These are phyloP conservation scores for Triangularia setosa DNA, from an alignment of 2,329 filamentous ascomycete genomes.

Conservation along the genomic window DNA sequence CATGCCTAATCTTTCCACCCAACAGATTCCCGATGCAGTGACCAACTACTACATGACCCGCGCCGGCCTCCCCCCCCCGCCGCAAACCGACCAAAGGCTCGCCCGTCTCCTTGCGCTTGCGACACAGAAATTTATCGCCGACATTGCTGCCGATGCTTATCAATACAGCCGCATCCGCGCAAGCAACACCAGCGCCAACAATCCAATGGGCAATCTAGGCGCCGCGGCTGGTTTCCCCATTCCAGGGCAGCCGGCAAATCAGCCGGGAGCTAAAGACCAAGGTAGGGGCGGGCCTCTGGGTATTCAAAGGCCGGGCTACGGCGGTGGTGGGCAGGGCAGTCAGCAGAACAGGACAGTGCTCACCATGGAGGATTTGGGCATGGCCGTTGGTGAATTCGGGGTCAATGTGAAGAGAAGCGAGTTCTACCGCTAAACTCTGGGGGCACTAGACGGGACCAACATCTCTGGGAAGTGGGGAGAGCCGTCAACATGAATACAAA, in stretches of 20 bases:
- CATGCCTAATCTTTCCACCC: constrained; percentile 1
- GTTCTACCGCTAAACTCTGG: constrained; percentile 71
- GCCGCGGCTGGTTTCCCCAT: constrained; percentile 67
- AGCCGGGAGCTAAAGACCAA: constrained; percentile 53
- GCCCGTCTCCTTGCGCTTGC: constrained; percentile 91
- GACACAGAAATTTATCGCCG: constrained; percentile 98
- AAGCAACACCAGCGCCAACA: constrained; percentile 85
- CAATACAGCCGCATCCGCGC: constrained; percentile 95
- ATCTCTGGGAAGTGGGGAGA: neutral
- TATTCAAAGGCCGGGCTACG: constrained; percentile 74
- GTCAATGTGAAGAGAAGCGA: constrained; percentile 97
- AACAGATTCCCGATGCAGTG: constrained; percentile 90
- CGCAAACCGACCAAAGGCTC: constrained; percentile 83
- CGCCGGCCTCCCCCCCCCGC: constrained; percentile 87
- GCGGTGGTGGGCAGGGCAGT: constrained; percentile 83
- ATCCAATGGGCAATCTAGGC: constrained; percentile 83
- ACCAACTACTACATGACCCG: constrained; percentile 98
- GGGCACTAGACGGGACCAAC: neutral
- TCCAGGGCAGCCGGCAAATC: constrained; percentile 56
- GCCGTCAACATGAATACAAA: too few relatives aligned
- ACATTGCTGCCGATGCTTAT: constrained; percentile 95
- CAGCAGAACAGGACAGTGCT: constrained; percentile 89
- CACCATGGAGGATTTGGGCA: constrained; percentile 97
- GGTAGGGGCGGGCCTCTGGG: constrained; percentile 58
- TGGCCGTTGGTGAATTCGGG: constrained; percentile 96